phyloP scores from a whole-genome alignment of 129 eudicot species.

The Flaveria trinervia region DNA sequence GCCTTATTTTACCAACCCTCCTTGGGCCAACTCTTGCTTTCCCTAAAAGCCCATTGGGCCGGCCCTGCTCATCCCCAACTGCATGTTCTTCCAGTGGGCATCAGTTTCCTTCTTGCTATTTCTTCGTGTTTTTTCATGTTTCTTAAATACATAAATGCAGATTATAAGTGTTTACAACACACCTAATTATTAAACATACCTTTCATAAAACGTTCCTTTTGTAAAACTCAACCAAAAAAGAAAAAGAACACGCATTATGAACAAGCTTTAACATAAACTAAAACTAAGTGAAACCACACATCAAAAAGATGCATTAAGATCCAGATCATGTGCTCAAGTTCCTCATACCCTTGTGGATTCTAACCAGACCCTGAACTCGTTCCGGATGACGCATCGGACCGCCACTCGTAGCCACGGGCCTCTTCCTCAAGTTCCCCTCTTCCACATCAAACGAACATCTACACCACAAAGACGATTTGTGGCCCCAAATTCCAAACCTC shows the following conservation, averaged over 20 bases:
- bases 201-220: neutral
- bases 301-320: neutral
- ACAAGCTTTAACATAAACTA: neutral
- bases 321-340: constrained; percentile 12
- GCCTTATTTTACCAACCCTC: too few relatives aligned
- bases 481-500: constrained; percentile 29
- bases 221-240: too few relatives aligned
- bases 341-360: constrained; percentile 31
- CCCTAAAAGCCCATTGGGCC: too few relatives aligned
- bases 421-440: constrained; percentile 39
- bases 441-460: constrained; percentile 49
- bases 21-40: too few relatives aligned
- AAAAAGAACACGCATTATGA: neutral
- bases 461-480: constrained; percentile 46
- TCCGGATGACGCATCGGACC: constrained; percentile 37
- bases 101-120: too few relatives aligned
- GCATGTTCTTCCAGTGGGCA: too few relatives aligned
- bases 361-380: constrained; percentile 25
- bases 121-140: too few relatives aligned
- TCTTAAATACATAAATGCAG: too few relatives aligned
- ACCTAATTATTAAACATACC: neutral
- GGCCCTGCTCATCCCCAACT: too few relatives aligned
- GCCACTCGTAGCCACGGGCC: constrained; percentile 19
- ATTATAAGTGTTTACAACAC: neutral
- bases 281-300: constrained; percentile 1